Conservation (phyloP, 768 basidiomycete species). For the Tylopilus balloui region DNA sequence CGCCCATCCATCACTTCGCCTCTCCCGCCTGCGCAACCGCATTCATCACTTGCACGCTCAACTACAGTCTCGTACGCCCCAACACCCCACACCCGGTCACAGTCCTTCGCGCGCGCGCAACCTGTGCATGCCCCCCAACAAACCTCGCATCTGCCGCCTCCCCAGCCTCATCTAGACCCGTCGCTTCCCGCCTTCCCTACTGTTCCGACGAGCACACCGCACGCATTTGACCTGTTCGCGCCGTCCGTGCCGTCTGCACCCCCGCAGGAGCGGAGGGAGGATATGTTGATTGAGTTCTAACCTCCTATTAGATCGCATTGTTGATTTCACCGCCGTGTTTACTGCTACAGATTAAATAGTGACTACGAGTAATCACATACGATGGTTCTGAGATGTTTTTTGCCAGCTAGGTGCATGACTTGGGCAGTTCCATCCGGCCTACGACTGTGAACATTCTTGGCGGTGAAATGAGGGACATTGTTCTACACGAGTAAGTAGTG, state of each 20-base stretch:
- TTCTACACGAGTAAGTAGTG: too few relatives aligned
- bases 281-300: slow-evolving; percentile 42
- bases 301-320: neutral
- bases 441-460: too few relatives aligned
- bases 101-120: slow-evolving; percentile 5
- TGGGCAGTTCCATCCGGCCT: too few relatives aligned
- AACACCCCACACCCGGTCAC: slow-evolving; percentile 3
- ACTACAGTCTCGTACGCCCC: slow-evolving; percentile 20
- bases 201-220: slow-evolving; percentile 57
- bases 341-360: neutral
- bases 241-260: slow-evolving; percentile 42
- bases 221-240: slow-evolving; percentile 47
- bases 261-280: slow-evolving; percentile 63
- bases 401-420: neutral
- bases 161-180: slow-evolving; percentile 17
- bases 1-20: slow-evolving; percentile 16
- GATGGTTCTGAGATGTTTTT: neutral
- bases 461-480: too few relatives aligned
- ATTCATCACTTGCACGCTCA: slow-evolving; percentile 22
- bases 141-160: slow-evolving; percentile 8
- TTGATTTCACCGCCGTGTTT: neutral
- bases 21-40: slow-evolving; percentile 8
- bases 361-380: slow-evolving; percentile 2
- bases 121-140: slow-evolving; percentile 6
- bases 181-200: slow-evolving; percentile 59